A percentile compares a stretch with the other conserved stretches of the same genome.
phyloP scores from a whole-genome alignment of 257 asterid species.

The Verbena officinalis region DNA sequence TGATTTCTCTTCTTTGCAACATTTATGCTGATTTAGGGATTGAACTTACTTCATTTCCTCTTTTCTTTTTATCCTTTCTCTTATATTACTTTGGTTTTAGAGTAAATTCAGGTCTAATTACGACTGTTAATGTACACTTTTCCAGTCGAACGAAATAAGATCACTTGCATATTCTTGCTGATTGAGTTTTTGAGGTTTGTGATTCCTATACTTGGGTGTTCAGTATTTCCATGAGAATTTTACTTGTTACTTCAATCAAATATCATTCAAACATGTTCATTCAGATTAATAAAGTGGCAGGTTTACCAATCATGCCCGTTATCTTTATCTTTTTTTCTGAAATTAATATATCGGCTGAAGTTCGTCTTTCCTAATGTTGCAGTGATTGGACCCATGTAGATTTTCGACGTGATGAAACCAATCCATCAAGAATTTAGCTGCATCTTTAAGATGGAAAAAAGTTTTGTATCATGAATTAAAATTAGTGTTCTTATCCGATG shows the following conservation, averaged over 20 bases:
- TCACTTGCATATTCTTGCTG: too few species aligned
- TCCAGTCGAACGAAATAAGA: too few species aligned
- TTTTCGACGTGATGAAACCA: neutral
- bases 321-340: neutral
- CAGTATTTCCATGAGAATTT: neutral
- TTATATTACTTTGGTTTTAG: neutral
- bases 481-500: neutral
- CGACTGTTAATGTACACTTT: neutral
- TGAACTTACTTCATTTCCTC: neutral
- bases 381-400: conserved; percentile 14
- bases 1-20: neutral
- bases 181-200: too few species aligned
- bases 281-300: neutral
- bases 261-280: neutral
- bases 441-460: conserved; percentile 7
- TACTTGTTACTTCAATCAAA: neutral
- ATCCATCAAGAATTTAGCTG: neutral
- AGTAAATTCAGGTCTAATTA: neutral
- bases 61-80: neutral
- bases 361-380: conserved; percentile 10
- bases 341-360: neutral
- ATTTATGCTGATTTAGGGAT: neutral
- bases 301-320: neutral
- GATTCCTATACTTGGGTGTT: neutral
- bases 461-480: conserved; percentile 14